Evolutionary conservation across 805 yeast genomes (phyloP), one percentile per base, ranked within the genome.

Genomic region (Candida pseudoglaebosa): DNA sequence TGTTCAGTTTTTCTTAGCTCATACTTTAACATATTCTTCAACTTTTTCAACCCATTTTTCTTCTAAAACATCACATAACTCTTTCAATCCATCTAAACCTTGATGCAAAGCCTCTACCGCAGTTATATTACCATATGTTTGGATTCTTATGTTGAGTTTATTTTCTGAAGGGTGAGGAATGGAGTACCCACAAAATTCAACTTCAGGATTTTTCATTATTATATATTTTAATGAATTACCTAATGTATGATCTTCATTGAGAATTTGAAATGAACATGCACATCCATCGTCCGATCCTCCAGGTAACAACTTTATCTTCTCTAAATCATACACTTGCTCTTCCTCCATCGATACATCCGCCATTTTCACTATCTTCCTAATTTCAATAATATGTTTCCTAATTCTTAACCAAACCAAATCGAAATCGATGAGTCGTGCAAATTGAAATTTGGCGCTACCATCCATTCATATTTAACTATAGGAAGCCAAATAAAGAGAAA

Each of bases 81-180:
- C 90, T 44, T 81, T 72, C 49, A 93, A 73, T 57, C 90, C 95
- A 45, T 84, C 85, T 44, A 93, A 73, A 17, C 98, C 98, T 61
- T 88, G 86, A 53, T 87, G 90, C 31, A 93, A 72, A 1, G 96
- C 98, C 59, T 91, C 95, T 28, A 86, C 80, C 3, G 98, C 98
- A 3, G 97, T 82, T 47, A 78, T 75, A 43, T 65, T 66, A 36
- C 84, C 96, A 56, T 89, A 90, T 1, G 99, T 93, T 67, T 93
- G 99, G 46, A 93, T 88, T 66, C 99, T 80, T 41, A 93, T 61
- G 65, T 93, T 88, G 64, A 93, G 70, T 50, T 84, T 83, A 44
- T 87, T 73, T 65, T 93, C 99, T 24, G 96, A 86, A 14, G 99
- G 99, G 64, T 93, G 99, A 8, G 99, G 99, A 49, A 93, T 93